Percentiles rank a stretch among this genome's conserved stretches.
These are phyloP conservation scores for Teratosphaeria viscida DNA, from an alignment of 2,329 filamentous ascomycete genomes.

Conservation along the genomic window DNA sequence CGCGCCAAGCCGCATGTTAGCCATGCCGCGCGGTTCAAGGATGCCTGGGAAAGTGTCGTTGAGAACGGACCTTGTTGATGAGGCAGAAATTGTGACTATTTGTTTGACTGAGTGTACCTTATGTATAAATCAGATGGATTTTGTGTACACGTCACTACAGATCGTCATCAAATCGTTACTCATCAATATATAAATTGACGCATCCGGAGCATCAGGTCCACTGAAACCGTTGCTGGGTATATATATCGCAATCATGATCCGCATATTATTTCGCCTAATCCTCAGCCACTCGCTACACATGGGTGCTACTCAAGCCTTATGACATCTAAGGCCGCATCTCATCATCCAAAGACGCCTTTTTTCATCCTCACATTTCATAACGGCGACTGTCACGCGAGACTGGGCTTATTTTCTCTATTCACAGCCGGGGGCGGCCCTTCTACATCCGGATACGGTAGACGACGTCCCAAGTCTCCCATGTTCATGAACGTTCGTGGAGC, in stretches of 20 bases:
- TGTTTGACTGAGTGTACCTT: background rate
- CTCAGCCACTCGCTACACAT: background rate
- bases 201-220: background rate
- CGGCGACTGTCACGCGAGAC: background rate
- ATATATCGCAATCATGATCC: background rate
- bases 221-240: background rate
- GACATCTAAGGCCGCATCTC: background rate
- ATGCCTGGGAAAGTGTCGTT: too few relatives aligned
- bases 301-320: background rate
- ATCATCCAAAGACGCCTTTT: background rate
- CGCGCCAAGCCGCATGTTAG: background rate
- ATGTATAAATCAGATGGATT: background rate
- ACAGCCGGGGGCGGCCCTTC: constrained; percentile 74
- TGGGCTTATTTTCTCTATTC: constrained; percentile 75
- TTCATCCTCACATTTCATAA: background rate
- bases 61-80: background rate
- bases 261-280: background rate
- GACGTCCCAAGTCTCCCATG: constrained; percentile 21
- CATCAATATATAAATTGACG: background rate
- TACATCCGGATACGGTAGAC: constrained; percentile 67
- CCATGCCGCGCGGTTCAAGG: background rate
- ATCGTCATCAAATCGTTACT: background rate
- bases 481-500: constrained; percentile 23
- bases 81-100: background rate
- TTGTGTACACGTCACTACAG: background rate